These are phyloP conservation scores for Paralagenidium karlingii DNA, from an alignment of 352 stramenopile genomes.

Conservation along the genomic window DNA sequence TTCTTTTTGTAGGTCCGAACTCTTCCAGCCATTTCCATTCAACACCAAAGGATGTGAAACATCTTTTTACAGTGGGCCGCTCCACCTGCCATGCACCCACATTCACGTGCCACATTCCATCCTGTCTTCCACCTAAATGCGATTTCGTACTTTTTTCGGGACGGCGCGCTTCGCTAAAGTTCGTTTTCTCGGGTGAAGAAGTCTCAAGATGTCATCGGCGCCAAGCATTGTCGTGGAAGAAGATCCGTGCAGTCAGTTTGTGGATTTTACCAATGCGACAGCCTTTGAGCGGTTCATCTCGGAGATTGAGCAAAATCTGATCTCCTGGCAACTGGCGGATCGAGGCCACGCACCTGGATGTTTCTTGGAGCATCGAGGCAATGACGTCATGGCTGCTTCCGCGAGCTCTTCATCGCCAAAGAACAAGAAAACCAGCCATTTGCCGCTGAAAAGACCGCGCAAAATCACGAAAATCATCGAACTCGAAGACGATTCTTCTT, in stretches of 20 bases:
- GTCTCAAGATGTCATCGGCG: background rate
- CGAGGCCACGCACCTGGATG: constrained; percentile 49
- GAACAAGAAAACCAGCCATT: no score
- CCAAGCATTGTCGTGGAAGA: constrained; percentile 26
- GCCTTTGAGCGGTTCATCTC: constrained; percentile 66
- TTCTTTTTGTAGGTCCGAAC: no score
- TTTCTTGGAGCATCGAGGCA: no score
- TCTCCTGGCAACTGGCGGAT: constrained; percentile 45
- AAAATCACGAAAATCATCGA: background rate
- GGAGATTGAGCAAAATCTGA: constrained; percentile 60
- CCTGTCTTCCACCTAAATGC: background rate
- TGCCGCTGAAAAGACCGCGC: background rate
- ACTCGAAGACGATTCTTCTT: no score
- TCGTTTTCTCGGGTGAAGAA: background rate
- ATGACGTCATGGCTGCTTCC: no score
- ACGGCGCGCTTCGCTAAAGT: background rate
- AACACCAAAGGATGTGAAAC: background rate
- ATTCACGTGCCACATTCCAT: no score
- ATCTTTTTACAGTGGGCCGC: no score
- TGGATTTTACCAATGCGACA: constrained; percentile 81
- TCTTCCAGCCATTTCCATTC: no score
- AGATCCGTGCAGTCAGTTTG: constrained; percentile 73
- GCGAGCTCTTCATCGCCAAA: no score
- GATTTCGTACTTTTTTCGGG: background rate
- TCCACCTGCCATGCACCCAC: no score